Evolutionary conservation across 192 early-diverging fungal genomes (phyloP).

Genomic region (Rhizophagus clarus): DNA sequence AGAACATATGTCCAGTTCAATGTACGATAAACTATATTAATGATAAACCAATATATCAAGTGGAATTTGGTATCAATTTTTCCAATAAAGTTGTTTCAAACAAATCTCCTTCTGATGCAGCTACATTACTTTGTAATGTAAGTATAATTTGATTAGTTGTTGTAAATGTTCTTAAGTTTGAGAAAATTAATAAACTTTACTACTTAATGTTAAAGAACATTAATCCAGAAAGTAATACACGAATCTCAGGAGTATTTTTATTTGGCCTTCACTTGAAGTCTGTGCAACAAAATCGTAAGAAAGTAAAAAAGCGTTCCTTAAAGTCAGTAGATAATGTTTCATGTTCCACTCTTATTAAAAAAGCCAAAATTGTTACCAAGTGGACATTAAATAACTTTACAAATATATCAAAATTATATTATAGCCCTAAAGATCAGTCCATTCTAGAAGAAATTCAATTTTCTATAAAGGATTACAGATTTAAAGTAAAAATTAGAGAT

Average conservation of each 20-base stretch:
- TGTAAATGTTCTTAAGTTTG: too few species aligned
- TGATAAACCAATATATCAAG: too few species aligned
- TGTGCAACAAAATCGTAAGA: not conserved
- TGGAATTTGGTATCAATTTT: constrained; percentile 1
- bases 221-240: not conserved
- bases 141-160: not conserved
- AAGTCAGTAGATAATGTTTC: not conserved
- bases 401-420: not conserved
- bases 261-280: not conserved
- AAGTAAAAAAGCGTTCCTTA: not conserved
- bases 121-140: not conserved
- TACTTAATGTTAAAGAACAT: not conserved
- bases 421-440: not conserved
- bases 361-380: not conserved
- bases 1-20: too few species aligned
- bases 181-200: too few species aligned
- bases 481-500: not conserved
- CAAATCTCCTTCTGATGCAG: not conserved
- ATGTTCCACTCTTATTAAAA: not conserved
- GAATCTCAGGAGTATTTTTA: not conserved
- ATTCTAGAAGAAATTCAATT: not conserved
- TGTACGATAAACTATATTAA: too few species aligned
- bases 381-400: not conserved
- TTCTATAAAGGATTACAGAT: not conserved
- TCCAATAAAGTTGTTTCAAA: not conserved